These are phyloP conservation scores for Cardamine chenopodiifolia DNA, from an alignment of 345 rosid species.

Conservation along the genomic window DNA sequence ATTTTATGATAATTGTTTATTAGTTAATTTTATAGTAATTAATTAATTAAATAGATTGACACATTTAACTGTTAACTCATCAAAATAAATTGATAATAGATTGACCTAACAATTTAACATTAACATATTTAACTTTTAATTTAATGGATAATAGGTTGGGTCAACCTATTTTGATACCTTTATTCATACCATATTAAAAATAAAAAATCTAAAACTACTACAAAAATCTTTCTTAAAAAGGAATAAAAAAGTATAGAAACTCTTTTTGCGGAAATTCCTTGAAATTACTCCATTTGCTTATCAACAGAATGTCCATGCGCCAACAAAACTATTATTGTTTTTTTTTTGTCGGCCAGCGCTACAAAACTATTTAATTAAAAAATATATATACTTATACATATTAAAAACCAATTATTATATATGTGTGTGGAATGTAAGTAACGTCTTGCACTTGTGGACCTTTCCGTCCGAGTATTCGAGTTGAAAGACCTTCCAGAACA, in stretches of 20 bases:
- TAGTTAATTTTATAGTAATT: no score
- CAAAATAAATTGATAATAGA: no score
- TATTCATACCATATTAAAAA: not conserved
- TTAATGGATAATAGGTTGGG: no score
- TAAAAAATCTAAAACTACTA: not conserved
- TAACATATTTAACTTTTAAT: no score
- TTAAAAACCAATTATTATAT: not conserved
- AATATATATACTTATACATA: not conserved
- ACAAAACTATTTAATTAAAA: not conserved
- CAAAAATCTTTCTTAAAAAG: not conserved
- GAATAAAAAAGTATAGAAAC: not conserved
- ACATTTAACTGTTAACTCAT: no score
- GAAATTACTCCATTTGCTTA: not conserved
- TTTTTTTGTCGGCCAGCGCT: conserved; percentile 16
- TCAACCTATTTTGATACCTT: no score
- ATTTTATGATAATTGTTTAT: no score
- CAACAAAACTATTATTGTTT: conserved; percentile 11
- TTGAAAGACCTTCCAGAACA: conserved; percentile 22
- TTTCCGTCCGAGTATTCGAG: conserved; percentile 36
- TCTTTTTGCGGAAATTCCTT: not conserved
- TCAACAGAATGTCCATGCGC: conserved; percentile 2
- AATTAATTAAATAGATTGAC: no score
- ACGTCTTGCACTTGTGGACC: conserved; percentile 39
- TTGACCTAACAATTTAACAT: no score
- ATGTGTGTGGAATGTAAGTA: conserved; percentile 36